Base-by-base conservation (phyloP, 805 yeast genomes). In the Cyberlindnera xylosilytica region DNA sequence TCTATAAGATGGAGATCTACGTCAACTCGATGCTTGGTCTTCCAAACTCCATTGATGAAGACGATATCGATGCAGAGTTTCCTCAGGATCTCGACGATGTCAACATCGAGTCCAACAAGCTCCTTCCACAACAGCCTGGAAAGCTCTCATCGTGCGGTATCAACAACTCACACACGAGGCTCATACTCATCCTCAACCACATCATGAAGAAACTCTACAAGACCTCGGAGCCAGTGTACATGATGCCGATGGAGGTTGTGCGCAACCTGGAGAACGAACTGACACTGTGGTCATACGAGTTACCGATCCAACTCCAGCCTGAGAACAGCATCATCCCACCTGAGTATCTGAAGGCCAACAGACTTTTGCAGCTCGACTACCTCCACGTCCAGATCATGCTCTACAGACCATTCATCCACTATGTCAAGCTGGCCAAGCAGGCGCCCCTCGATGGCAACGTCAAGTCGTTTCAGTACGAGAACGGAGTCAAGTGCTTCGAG, bases 51-150 rank as follows among this genome's bases (percentile, higher is more conserved):
- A 77, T 90, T 16, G 74, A 79, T 46, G 89, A 86, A 47, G 87
- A 80, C 47, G 96, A 90, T 52, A 83, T 86, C 51, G 95, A 88
- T 64, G 96, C 88, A 57, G 88, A 82, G 46, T 68, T 88, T 47
- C 97, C 97, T 0, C 66, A 76, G 34, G 96, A 89, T 51, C 67
- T 88, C 26, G 95, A 88, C 51, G 97, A 89, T 60, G 93, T 86
- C 50, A 81, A 83, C 60, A 82, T 89, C 19, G 51, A 50, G 6
- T 28, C 51, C 16, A 51, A 48, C 4, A 19, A 23, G 1, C 26
- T 56, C 7, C 38, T 42, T 46, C 69, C 65, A 66, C 77, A 70
- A 42, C 44, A 19, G 5, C 43, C 42, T 5, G 60, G 57, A 11
- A 58, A 54, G 11, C 42, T 65, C 5, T 61, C 69, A 10, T 64